Base-by-base conservation (phyloP, 2,329 filamentous ascomycete species). In the Alternaria panax region DNA sequence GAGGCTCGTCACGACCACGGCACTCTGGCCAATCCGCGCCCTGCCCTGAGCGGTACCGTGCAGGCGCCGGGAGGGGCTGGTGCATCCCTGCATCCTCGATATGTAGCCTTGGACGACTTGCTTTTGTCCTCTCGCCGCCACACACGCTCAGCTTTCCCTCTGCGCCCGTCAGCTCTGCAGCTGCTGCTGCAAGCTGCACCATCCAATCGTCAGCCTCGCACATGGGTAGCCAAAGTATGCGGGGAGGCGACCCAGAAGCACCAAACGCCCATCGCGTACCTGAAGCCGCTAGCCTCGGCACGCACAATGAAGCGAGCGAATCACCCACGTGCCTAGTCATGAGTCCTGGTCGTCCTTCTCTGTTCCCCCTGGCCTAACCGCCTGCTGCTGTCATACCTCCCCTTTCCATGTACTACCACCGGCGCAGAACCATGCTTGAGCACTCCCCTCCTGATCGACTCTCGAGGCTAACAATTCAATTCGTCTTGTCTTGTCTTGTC, bases 241-340 rank as follows among this genome's bases (percentile, higher is more conserved):
- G 66, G 59, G 65, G 64, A 52, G 24, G 55, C 52, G 47, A 53
- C 47, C 38, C 41, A 45, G 45, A 56, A 57, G 55, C 38, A 58
- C 58, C 57, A 62, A 63, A 64, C 63, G 61, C 63, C 60, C 57
- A 60, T 59, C 47, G 64, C 61, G 22, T 58, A 57, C 59, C 47
- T 65, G 61, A 67, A 60, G 61, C 63, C 66, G 68, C 68, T 69
- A 69, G 47, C n/a, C 40, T 55, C 59, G 60, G 63, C 41, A 64
- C 12, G 46, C 51, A 48, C 47, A 51, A 48, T 41, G 45, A 68
- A 63, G 60, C 67, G 64, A 66, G 59, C 67, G 48, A 68, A 65
- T 68, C 62, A 63, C 47, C 57, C 56, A 58, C 38, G 42, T 42
- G 36, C 54, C 53, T 40, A 51, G 59, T 59, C 65, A 55, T 63